Evolutionary conservation across 2,329 filamentous ascomycete species (phyloP).

Genomic region (Dactylellina haptotyla): DNA sequence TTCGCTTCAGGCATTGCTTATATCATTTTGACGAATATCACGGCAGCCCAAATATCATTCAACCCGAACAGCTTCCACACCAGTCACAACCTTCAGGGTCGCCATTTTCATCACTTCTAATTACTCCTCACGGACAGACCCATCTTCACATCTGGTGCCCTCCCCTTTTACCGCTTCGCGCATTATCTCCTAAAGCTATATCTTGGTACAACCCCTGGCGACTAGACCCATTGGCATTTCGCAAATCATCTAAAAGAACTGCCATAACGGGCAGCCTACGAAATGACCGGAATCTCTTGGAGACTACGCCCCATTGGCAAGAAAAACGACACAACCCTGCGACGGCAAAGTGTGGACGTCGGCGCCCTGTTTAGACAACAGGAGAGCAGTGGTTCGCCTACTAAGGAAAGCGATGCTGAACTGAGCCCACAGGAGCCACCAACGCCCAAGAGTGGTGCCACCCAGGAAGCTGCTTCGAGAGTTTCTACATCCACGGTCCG

Average conservation of each 20-base stretch:
- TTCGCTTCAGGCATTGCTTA: constrained; percentile 16
- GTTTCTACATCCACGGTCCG: constrained; percentile 46
- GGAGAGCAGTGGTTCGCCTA: constrained; percentile 30
- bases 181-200: no score
- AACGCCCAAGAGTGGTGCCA: constrained; percentile 29
- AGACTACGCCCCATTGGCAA: constrained; percentile 43
- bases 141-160: no score
- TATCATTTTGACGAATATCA: constrained; percentile 4
- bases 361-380: constrained; percentile 52
- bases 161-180: no score
- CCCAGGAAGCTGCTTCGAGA: constrained; percentile 30
- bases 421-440: constrained; percentile 22
- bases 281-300: constrained; percentile 52
- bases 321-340: constrained; percentile 37
- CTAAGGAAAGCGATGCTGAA: constrained; percentile 31
- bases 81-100: neutral
- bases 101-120: no score
- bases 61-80: neutral
- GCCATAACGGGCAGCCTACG: constrained; percentile 17
- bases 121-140: no score
- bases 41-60: constrained; percentile 9
- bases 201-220: neutral
- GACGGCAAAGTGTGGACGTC: constrained; percentile 52
- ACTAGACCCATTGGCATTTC: neutral
- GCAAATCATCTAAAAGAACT: neutral